phyloP scores from a whole-genome alignment of 306 rosid genomes.

The Trifolium subterraneum region DNA sequence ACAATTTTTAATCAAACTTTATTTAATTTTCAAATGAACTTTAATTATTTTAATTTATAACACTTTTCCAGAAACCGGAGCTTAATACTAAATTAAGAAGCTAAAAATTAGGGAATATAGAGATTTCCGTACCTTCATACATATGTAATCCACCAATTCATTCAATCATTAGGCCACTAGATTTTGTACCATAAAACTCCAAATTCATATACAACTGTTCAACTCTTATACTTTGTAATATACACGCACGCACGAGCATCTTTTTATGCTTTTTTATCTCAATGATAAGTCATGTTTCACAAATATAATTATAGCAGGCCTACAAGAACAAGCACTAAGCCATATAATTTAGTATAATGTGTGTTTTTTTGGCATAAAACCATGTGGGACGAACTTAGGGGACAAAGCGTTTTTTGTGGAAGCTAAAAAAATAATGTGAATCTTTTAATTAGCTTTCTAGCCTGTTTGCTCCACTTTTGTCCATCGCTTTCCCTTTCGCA shows the following conservation, averaged over 20 bases:
- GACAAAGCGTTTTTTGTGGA: constrained; percentile 35
- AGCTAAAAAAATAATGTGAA: constrained; percentile 3
- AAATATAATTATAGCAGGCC: constrained; percentile 17
- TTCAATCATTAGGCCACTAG: constrained; percentile 49
- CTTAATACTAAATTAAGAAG: neutral
- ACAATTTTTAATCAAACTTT: too few relatives aligned
- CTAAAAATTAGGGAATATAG: constrained; percentile 7
- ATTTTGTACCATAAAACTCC: constrained; percentile 48
- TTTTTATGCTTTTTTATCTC: constrained; percentile 1
- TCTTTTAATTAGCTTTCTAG: constrained; percentile 53
- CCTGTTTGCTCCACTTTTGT: constrained; percentile 62
- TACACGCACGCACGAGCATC: neutral
- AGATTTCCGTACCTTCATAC: constrained; percentile 32
- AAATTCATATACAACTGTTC: constrained; percentile 49
- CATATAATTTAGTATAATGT: constrained; percentile 33
- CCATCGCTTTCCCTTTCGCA: constrained; percentile 41
- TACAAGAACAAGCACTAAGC: constrained; percentile 52
- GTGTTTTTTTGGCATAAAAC: constrained; percentile 32
- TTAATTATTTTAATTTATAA: too few relatives aligned
- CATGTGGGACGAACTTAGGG: constrained; percentile 51
- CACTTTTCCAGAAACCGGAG: too few relatives aligned
- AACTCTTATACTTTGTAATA: constrained; percentile 15
- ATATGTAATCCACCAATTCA: neutral
- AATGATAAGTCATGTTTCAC: constrained; percentile 22
- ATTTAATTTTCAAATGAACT: too few relatives aligned